Evolutionary conservation across 169 alveolate genomes (phyloP).

Genomic region (Perkinsus marinus): DNA sequence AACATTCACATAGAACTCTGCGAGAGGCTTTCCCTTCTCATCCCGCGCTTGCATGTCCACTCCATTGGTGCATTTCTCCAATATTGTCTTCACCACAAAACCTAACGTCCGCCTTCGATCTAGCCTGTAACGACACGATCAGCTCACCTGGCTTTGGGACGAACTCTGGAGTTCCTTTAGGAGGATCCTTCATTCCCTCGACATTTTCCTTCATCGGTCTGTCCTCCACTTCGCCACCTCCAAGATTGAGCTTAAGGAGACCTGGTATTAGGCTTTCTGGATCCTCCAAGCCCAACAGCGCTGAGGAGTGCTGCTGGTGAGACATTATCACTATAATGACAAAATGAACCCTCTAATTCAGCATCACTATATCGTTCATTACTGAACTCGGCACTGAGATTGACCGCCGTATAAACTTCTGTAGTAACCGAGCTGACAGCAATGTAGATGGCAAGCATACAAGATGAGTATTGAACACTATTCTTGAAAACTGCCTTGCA

Average conservation of each 20-base stretch:
- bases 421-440: not conserved
- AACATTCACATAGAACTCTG: not conserved
- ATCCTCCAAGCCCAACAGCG: not conserved
- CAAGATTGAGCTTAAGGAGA: not conserved
- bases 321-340: too few species aligned
- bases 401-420: too few species aligned
- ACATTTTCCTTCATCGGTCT: not conserved
- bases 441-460: too few species aligned
- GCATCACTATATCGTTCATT: too few species aligned
- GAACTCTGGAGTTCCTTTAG: not conserved
- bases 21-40: not conserved
- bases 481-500: too few species aligned
- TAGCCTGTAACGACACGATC: too few species aligned
- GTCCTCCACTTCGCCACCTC: not conserved
- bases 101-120: not conserved
- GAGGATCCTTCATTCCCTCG: not conserved
- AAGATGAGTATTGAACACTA: too few species aligned
- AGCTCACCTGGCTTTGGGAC: not conserved
- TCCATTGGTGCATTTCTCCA: not conserved
- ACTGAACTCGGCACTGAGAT: too few species aligned
- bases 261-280: not conserved
- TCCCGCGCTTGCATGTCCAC: not conserved
- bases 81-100: not conserved
- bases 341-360: too few species aligned
- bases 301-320: not conserved